Conservation (phyloP, 2,329 filamentous ascomycete species). For the Calcarisporium arbuscula region DNA sequence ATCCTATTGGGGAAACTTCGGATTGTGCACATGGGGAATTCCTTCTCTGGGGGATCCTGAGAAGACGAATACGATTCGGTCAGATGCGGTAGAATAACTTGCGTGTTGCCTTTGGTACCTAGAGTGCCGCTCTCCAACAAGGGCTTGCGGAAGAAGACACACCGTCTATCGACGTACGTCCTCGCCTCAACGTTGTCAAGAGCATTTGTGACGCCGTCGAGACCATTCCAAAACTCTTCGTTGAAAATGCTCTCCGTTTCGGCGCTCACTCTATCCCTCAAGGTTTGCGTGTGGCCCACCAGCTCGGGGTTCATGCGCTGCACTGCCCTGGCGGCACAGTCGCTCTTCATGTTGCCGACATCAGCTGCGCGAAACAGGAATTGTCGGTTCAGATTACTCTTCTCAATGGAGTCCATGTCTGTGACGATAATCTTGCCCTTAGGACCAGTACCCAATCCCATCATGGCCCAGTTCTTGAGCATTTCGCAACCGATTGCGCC, state of each 20-base stretch:
- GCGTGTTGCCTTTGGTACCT: slow-evolving; percentile 98
- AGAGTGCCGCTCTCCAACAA: slow-evolving; percentile 93
- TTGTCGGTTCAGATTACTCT: slow-evolving; percentile 96
- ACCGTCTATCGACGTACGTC: slow-evolving; percentile 92
- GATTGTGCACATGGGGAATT: slow-evolving; percentile 97
- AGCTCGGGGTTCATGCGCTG: slow-evolving; percentile 94
- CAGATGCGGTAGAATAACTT: slow-evolving; percentile 83
- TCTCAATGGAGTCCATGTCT: slow-evolving; percentile 98
- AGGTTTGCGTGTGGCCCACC: slow-evolving; percentile 72
- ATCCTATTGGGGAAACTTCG: slow-evolving; percentile 97
- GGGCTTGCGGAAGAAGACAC: slow-evolving; percentile 97
- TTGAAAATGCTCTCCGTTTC: slow-evolving; percentile 95
- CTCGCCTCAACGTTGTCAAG: slow-evolving; percentile 96
- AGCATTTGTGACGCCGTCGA: slow-evolving; percentile 94
- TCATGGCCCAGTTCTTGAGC: slow-evolving; percentile 99
- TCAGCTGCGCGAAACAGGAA: slow-evolving; percentile 93
- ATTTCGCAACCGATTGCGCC: slow-evolving; percentile 98
- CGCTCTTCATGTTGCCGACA: slow-evolving; percentile 94
- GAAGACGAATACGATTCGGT: slow-evolving; percentile 96
- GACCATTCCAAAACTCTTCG: slow-evolving; percentile 78
- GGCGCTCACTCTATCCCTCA: slow-evolving; percentile 83
- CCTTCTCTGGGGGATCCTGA: slow-evolving; percentile 95
- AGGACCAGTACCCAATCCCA: slow-evolving; percentile 83
- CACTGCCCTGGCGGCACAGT: slow-evolving; percentile 83
- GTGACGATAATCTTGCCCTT: slow-evolving; percentile 87